These are phyloP conservation scores for Suillus americanus DNA, from an alignment of 768 basidiomycete species.

Conservation along the genomic window DNA sequence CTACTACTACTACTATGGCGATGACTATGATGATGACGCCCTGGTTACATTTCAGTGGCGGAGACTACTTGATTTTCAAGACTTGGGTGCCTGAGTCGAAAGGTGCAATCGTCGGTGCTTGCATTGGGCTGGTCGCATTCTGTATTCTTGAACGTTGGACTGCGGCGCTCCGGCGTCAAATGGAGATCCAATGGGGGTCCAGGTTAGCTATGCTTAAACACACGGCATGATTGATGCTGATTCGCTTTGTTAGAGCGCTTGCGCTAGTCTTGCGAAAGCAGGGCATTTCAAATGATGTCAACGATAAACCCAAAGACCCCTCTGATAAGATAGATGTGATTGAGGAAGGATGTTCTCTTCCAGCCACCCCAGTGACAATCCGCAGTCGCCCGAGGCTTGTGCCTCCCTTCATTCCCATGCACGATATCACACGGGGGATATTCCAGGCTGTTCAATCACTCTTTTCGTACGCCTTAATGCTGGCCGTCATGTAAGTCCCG, in stretches of 20 bases:
- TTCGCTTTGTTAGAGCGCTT: conserved; percentile 12
- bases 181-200: conserved; percentile 57
- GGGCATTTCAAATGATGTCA: background rate
- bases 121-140: conserved; percentile 66
- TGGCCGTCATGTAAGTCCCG: conserved; percentile 71
- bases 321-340: conserved; percentile 8
- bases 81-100: conserved; percentile 65
- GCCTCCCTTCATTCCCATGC: conserved; percentile 62
- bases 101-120: conserved; percentile 75
- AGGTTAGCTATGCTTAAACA: conserved; percentile 40
- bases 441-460: conserved; percentile 63
- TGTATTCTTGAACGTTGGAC: conserved; percentile 73
- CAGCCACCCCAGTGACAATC: conserved; percentile 8
- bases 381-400: conserved; percentile 36
- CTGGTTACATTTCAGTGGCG: conserved; percentile 66
- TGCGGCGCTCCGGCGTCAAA: conserved; percentile 49
- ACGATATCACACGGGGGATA: conserved; percentile 72
- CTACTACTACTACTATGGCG: conserved; percentile 2
- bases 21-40: conserved; percentile 47
- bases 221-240: background rate
- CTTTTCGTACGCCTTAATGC: conserved; percentile 73
- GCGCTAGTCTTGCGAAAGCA: conserved; percentile 5
- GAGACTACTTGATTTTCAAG: conserved; percentile 67
- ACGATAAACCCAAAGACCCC: background rate
- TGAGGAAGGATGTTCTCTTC: conserved; percentile 7